Evolutionary conservation across 1,139 yeast species (phyloP), one percentile per base, ranked within the genome.

Genomic region (Blastobotrys illinoisensis): DNA sequence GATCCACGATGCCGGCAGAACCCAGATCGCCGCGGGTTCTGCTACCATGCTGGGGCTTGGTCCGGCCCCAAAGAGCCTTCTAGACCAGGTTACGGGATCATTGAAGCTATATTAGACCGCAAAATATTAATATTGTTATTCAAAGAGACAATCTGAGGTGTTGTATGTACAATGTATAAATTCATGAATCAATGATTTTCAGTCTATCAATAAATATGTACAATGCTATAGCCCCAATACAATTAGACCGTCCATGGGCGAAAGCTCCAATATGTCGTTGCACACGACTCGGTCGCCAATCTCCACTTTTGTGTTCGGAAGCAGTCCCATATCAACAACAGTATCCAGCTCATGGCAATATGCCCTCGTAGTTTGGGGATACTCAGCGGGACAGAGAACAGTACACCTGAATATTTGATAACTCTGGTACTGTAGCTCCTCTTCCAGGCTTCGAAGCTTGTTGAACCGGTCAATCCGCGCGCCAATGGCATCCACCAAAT

Each of bases 1-100:
- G 6, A 89, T 95, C 43, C 95, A 87, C 63, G 99, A 93, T 72
- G 99, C 99, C 28, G 99, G 99, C 3, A 79, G 98, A 65, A 95
- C 99, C 0, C 98, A 93, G 69, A 84, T 93, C 51, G 96, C 90
- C 9, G 87, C 97, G 5, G 98, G 98, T 0, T 84, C 95, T 59
- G 95, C 96, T 2, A 93, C 99, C 0, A 98, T 95, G 0, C 74
- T 93, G 26, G 99, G 98, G 0, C 70, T 93, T 32, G 99, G 99
- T 0, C 99, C 99, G 1, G 99, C 97, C 13, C 98, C 98, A n/a
- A 88, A 87, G 64, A 67, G 79, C 0, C 82, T 85, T 0, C 71
- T 93, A 56, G 97, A 93, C 67, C 81, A 85, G 65, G 83, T 93
- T 53, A 90, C 98, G 0, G 85, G 88, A 9, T 83, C 79, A 36